Evolutionary conservation across 2,329 filamentous ascomycete genomes (phyloP).

Genomic region (Verticillium tricorpus): DNA sequence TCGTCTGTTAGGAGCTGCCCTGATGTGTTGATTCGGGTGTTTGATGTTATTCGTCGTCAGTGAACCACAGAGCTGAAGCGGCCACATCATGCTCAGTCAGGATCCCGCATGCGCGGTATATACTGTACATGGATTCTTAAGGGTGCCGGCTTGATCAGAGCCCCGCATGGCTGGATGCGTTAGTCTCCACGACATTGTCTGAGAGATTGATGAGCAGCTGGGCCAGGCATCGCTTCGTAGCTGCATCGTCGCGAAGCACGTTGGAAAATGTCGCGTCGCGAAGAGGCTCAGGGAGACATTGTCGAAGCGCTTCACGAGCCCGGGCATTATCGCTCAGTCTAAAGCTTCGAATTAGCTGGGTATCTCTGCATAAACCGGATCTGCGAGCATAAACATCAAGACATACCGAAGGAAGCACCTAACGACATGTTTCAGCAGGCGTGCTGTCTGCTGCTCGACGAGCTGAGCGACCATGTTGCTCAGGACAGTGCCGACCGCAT

Average conservation of each 20-base stretch:
- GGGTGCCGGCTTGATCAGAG: constrained; percentile 12
- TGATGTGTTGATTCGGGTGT: not conserved
- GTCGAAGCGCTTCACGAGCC: constrained; percentile 87
- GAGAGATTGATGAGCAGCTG: constrained; percentile 95
- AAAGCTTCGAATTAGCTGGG: not conserved
- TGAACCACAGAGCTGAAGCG: not conserved
- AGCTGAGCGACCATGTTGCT: constrained; percentile 99
- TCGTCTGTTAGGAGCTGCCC: not conserved
- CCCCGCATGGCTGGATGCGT: constrained; percentile 17
- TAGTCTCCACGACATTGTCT: constrained; percentile 66
- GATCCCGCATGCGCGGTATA: not conserved
- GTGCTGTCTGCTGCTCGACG: constrained; percentile 94
- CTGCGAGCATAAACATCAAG: not conserved
- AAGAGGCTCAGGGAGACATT: constrained; percentile 97
- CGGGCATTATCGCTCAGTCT: constrained; percentile 95
- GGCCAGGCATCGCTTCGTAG: constrained; percentile 95
- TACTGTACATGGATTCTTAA: not conserved
- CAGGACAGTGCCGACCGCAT: constrained; percentile 92
- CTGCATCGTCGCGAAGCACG: constrained; percentile 92
- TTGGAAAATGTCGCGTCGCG: constrained; percentile 96
- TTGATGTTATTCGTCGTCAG: not conserved
- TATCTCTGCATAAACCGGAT: not conserved
- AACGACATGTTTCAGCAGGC: constrained; percentile 94
- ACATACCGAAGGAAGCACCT: constrained; percentile 89
- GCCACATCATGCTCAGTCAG: not conserved